Base-by-base conservation (phyloP, 2,329 filamentous ascomycete genomes). In the Lachnellula hyalina region DNA sequence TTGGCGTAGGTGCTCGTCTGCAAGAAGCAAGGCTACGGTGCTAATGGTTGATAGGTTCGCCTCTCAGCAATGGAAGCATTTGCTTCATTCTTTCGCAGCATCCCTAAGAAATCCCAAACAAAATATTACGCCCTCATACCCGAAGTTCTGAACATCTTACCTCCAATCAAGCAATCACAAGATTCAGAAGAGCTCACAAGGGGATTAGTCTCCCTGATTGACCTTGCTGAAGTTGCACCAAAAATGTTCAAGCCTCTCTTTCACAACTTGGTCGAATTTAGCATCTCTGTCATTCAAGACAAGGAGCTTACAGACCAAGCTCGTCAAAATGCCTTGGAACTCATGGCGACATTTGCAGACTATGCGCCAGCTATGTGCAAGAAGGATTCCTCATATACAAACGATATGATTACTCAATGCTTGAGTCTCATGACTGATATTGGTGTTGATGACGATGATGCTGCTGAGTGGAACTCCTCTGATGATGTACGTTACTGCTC, bases 211-310 rank as follows among this genome's bases (percentile, higher is more conserved):
- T 87, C 93, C 23, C 80, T 99, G 47, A 96, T 99, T 66, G 94
- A 97, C 62, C 80, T 99, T 53, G 94, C 94, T 40, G 94, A 97
- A 73, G 82, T 87, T n/a, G 88, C 90, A 21, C 91, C 93, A 21
- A 95, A 94, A 74, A 97, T 97, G 92, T 99, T 99, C 77, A 96
- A 94, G 74, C 82, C 81, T 19, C 79, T 96, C n/a, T 99, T 99
- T 76, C 87, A 88, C 68, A 92, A 90, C 67, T 80, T 99, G 4
- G 93, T 97, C 50, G 86, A 89, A 64, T 96, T 99, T 74, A 93
- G 87, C 70, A 85, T 97, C 57, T 90, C 89, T 6, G 91, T 97
- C 55, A 89, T 99, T 63, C 89, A 95, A 66, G 93, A 99, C 71
- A 97, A 97, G 75, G 92, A 97, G 58, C 81, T 99, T 21, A 87